phyloP scores from a whole-genome alignment of 2,329 filamentous ascomycete genomes.

The Phialemoniopsis sp. region DNA sequence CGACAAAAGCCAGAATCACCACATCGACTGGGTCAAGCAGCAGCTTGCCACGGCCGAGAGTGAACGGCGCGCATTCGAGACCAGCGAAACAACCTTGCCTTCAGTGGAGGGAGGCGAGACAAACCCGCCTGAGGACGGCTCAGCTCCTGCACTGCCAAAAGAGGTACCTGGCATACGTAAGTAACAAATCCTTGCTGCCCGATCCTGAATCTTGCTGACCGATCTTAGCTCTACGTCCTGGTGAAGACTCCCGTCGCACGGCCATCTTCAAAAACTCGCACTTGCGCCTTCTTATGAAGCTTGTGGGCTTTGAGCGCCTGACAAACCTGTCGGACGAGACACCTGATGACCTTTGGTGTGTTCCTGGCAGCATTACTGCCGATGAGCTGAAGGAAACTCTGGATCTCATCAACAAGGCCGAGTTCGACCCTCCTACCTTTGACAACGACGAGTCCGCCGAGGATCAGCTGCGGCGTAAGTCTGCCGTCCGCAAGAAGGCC shows the following conservation, averaged over 20 bases:
- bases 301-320: conserved; percentile 65
- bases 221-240: conserved; percentile 52
- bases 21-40: conserved; percentile 78
- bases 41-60: conserved; percentile 63
- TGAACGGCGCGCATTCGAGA: conserved; percentile 75
- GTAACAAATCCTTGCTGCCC: conserved; percentile 20
- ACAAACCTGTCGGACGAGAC: conserved; percentile 60
- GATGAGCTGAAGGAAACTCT: conserved; percentile 63
- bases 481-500: conserved; percentile 37
- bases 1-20: conserved; percentile 72
- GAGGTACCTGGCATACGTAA: conserved; percentile 49
- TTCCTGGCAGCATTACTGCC: conserved; percentile 63
- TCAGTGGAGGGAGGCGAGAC: conserved; percentile 29
- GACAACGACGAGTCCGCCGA: conserved; percentile 72
- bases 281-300: conserved; percentile 76
- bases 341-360: conserved; percentile 71
- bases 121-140: conserved; percentile 10
- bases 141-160: conserved; percentile 17
- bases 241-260: conserved; percentile 60
- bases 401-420: conserved; percentile 71
- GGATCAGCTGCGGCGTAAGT: conserved; percentile 73
- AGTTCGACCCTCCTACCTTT: conserved; percentile 74
- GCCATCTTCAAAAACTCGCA: conserved; percentile 89
- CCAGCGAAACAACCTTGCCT: conserved; percentile 59
- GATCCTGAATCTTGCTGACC: conserved; percentile 17